Conservation (phyloP, 1,139 yeast species). For the Hyphopichia burtonii region DNA sequence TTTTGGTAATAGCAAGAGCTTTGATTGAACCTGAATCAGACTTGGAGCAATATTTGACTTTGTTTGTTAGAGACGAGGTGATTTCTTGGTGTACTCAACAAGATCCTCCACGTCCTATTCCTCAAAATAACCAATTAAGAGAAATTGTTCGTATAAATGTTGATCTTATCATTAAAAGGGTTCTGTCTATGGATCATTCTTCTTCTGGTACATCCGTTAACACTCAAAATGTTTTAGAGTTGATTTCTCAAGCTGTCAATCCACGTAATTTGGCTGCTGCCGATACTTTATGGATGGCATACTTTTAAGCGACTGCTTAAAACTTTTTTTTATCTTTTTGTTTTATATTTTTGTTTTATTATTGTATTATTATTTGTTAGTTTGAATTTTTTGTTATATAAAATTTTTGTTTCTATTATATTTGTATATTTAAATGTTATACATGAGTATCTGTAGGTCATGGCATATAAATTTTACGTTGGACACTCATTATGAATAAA, state of each 20-base stretch:
- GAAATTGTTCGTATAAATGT: constrained; percentile 90
- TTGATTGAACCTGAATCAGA: constrained; percentile 89
- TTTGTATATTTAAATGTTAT: too few species aligned
- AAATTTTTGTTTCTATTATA: too few species aligned
- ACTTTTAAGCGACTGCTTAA: constrained; percentile 45
- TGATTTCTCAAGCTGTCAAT: constrained; percentile 93
- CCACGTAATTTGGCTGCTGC: constrained; percentile 92
- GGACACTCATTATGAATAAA: neutral
- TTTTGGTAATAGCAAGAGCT: constrained; percentile 84
- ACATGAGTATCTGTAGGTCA: too few species aligned
- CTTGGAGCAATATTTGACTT: constrained; percentile 79
- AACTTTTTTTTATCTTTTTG: too few species aligned
- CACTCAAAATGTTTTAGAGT: constrained; percentile 89
- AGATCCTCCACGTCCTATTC: constrained; percentile 62
- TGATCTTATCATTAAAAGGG: constrained; percentile 73
- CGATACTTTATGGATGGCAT: constrained; percentile 96
- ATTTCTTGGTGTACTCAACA: constrained; percentile 90
- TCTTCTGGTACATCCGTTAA: constrained; percentile 76
- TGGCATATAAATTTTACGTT: too few species aligned
- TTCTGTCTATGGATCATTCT: constrained; percentile 71
- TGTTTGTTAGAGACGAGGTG: constrained; percentile 93
- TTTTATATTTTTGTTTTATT: constrained; percentile 1
- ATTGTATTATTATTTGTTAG: neutral
- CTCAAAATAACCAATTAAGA: constrained; percentile 75
- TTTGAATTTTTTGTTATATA: neutral